phyloP scores from a whole-genome alignment of 2,329 filamentous ascomycete species.

The Thermoascus crustaceus region DNA sequence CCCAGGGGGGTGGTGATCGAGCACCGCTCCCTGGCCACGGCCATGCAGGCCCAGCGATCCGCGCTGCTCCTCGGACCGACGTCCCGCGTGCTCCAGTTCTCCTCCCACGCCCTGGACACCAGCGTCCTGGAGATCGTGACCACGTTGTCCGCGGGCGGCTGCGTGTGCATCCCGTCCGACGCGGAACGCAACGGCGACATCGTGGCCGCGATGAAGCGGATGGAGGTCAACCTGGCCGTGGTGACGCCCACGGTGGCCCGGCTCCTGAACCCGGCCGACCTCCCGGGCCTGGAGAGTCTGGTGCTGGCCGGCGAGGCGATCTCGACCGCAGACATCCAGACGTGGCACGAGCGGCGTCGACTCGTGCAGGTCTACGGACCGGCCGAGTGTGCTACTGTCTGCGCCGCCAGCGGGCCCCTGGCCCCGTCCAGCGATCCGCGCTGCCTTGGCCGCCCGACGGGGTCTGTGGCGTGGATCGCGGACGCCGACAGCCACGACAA shows the following conservation, averaged over 20 bases:
- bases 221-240: slow-evolving; percentile 42
- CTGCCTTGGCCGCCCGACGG: background rate
- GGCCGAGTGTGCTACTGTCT: background rate
- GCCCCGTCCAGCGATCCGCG: background rate
- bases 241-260: slow-evolving; percentile 47
- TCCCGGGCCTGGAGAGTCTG: slow-evolving; percentile 27
- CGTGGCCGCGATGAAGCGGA: slow-evolving; percentile 19
- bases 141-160: slow-evolving; percentile 32
- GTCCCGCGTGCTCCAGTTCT: slow-evolving; percentile 33
- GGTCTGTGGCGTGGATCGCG: background rate
- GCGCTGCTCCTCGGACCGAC: slow-evolving; percentile 39
- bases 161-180: slow-evolving; percentile 37
- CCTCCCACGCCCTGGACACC: slow-evolving; percentile 38
- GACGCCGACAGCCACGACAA: background rate
- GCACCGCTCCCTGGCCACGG: slow-evolving; percentile 46
- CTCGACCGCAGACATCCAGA: slow-evolving; percentile 19
- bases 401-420: no score
- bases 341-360: slow-evolving; percentile 21
- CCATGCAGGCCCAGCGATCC: slow-evolving; percentile 39
- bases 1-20: slow-evolving; percentile 51
- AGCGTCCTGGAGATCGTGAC: slow-evolving; percentile 29
- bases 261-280: slow-evolving; percentile 23
- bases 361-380: slow-evolving; percentile 5
- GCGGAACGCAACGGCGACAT: slow-evolving; percentile 36
- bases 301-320: slow-evolving; percentile 30